phyloP scores from a whole-genome alignment of 805 yeast genomes.

The Metschnikowia colocasiae region DNA sequence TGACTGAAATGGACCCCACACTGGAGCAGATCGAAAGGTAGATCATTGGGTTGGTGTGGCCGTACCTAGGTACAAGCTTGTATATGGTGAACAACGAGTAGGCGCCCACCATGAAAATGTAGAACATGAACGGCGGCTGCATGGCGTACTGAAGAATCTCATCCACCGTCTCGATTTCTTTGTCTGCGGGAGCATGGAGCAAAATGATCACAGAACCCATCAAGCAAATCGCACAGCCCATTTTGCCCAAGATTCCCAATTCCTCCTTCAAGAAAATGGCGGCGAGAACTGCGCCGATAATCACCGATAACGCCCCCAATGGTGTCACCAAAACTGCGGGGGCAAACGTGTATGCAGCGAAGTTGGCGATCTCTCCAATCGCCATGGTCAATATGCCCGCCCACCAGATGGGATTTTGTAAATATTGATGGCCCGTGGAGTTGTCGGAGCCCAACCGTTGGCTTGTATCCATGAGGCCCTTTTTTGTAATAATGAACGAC shows the following conservation, averaged over 20 bases:
- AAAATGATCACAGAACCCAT: conserved; percentile 86
- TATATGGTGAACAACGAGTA: conserved; percentile 79
- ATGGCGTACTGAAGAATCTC: conserved; percentile 79
- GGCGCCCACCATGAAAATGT: conserved; percentile 56
- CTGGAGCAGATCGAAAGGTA: conserved; percentile 86
- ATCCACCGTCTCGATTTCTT: conserved; percentile 82
- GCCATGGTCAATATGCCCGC: conserved; percentile 91
- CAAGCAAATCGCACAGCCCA: conserved; percentile 90
- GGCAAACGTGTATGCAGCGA: conserved; percentile 93
- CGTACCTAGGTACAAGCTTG: conserved; percentile 76
- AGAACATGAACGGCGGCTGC: conserved; percentile 70
- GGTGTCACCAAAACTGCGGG: conserved; percentile 93
- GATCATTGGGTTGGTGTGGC: conserved; percentile 79
- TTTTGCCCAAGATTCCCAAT: conserved; percentile 79
- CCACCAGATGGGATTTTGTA: conserved; percentile 90
- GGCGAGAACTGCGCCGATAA: conserved; percentile 88
- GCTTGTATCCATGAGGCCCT: conserved; percentile 73
- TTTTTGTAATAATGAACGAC: conserved; percentile 83
- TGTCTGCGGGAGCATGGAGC: conserved; percentile 92
- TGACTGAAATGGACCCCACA: conserved; percentile 87
- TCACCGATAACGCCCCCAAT: conserved; percentile 83
- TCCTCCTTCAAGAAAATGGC: conserved; percentile 82
- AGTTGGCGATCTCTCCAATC: conserved; percentile 84
- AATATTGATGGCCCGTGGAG: conserved; percentile 73
- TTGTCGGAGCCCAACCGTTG: conserved; percentile 40